Evolutionary conservation across 2,329 filamentous ascomycete genomes (phyloP).

Genomic region (Diaporthe amygdali): DNA sequence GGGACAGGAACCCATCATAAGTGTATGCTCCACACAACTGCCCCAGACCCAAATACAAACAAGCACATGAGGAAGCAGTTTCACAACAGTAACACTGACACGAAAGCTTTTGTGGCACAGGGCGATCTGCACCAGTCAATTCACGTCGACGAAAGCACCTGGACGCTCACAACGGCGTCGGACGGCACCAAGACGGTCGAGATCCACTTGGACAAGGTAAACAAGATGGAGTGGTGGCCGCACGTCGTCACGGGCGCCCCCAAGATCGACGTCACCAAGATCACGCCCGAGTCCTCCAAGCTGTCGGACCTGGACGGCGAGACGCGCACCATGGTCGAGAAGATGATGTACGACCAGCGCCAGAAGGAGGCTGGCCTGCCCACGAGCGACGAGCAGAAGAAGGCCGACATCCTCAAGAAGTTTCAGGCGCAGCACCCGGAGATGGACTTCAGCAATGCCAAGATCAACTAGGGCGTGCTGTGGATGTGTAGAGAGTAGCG

Average conservation of each 20-base stretch:
- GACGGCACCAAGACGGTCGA: conserved; percentile 73
- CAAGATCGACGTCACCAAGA: conserved; percentile 94
- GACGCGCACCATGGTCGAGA: conserved; percentile 97
- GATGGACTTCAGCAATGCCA: conserved; percentile 75
- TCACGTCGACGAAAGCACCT: conserved; percentile 85
- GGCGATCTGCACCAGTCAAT: conserved; percentile 85
- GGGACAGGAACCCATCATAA: conserved; percentile 84
- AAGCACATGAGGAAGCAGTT: background rate
- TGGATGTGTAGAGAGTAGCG: background rate
- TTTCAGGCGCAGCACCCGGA: conserved; percentile 83
- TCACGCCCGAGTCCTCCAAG: conserved; percentile 90
- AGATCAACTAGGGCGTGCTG: conserved; percentile 55
- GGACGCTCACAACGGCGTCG: conserved; percentile 79
- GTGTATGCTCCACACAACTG: conserved; percentile 56
- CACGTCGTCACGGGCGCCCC: conserved; percentile 88
- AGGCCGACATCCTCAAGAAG: conserved; percentile 89
- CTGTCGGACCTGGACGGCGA: conserved; percentile 92
- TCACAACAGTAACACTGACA: background rate
- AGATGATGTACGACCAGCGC: conserved; percentile 99
- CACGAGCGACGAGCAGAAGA: conserved; percentile 93
- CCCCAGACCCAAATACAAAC: background rate
- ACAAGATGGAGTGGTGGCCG: conserved; percentile 98
- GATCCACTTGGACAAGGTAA: conserved; percentile 91
- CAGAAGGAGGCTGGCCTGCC: conserved; percentile 93
- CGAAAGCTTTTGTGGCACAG: conserved; percentile 49